phyloP scores from a whole-genome alignment of 1,284 basidiomycete species.

The Omphalotus olearius region DNA sequence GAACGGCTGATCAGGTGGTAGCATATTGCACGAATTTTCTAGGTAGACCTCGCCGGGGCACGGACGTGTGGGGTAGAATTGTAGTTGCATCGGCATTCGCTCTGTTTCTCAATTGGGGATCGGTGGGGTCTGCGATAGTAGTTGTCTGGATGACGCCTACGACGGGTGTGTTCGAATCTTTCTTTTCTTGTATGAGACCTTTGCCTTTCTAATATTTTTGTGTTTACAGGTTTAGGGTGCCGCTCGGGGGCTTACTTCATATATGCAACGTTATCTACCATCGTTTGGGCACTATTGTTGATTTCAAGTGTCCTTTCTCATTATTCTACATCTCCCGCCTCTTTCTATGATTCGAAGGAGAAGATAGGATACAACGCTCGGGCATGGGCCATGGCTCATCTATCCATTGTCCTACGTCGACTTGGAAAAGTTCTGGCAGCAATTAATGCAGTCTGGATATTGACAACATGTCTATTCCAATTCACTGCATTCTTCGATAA shows the following conservation, averaged over 20 bases:
- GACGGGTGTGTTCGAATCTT: constrained; percentile 19
- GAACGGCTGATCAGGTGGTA: constrained; percentile 23
- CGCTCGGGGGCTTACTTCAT: constrained; percentile 33
- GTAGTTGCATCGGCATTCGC: constrained; percentile 29
- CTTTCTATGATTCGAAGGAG: background rate
- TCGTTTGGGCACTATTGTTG: constrained; percentile 34
- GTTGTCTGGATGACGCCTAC: constrained; percentile 35
- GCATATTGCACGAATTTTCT: constrained; percentile 20
- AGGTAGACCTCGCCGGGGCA: constrained; percentile 21
- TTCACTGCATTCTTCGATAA: constrained; percentile 30
- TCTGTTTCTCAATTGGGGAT: constrained; percentile 36
- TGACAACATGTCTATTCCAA: constrained; percentile 30
- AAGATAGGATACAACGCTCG: background rate
- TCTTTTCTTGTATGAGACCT: background rate
- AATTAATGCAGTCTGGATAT: constrained; percentile 27
- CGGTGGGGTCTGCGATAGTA: constrained; percentile 31
- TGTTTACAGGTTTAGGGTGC: constrained; percentile 31
- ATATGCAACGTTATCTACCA: constrained; percentile 32
- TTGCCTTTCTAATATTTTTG: no score
- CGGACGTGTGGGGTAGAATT: constrained; percentile 27
- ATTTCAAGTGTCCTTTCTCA: constrained; percentile 31
- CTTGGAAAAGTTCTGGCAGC: constrained; percentile 27
- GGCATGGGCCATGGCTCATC: constrained; percentile 1
- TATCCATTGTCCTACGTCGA: constrained; percentile 25
- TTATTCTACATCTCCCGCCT: constrained; percentile 17